Evolutionary conservation across 768 basidiomycete genomes (phyloP), one percentile per base, ranked within the genome.

Genomic region (Ramaria sp.): DNA sequence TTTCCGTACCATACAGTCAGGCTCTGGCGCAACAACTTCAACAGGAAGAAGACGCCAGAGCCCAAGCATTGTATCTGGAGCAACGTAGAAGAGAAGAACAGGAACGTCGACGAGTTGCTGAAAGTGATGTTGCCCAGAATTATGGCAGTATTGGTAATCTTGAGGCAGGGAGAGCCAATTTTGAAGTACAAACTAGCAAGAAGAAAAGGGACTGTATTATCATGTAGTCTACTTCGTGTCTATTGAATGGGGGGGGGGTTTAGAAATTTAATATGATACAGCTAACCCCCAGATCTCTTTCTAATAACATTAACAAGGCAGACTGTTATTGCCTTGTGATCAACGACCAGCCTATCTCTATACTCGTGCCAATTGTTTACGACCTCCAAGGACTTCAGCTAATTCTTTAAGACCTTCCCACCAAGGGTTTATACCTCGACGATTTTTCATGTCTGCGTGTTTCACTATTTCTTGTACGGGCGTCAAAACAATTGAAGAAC

Each of bases 381-480:
- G 41, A 6, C 59, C 59, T 5, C 73, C 83, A 60, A 97, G 69
- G 41, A 77, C 74, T 69, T 95, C 91, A 9, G 81, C 83, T 53
- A 96, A 67, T 18, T 75, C 73, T 64, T 80, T 84, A 51, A 83
- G 69, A 12, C 69, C 74, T 16, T 67, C 69, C 94, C 94, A 97
- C 89, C 91, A 92, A 50, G 73, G 69, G 25, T 71, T 67, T 65
- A 81, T 87, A 0, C 90, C 93, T 57, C 92, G 69, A 57, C 95
- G 75, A 66, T 92, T 82, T 72, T 78, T 81, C 85, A 95, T 89
- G 69, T 99, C 94, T 22, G 95, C 88, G 47, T 90, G 83, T 56
- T 73, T 71, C 52, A 87, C 72, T 79, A 98, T 89, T 61, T 89
- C 89, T 57, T 77, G 73, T 57, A 94, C 88, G 0, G 87, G 79